A percentile compares a stretch with the other conserved stretches of the same genome.
These are phyloP conservation scores for Hemisphaericaspora nanyangensis DNA, from an alignment of 805 yeast genomes.

Conservation along the genomic window DNA sequence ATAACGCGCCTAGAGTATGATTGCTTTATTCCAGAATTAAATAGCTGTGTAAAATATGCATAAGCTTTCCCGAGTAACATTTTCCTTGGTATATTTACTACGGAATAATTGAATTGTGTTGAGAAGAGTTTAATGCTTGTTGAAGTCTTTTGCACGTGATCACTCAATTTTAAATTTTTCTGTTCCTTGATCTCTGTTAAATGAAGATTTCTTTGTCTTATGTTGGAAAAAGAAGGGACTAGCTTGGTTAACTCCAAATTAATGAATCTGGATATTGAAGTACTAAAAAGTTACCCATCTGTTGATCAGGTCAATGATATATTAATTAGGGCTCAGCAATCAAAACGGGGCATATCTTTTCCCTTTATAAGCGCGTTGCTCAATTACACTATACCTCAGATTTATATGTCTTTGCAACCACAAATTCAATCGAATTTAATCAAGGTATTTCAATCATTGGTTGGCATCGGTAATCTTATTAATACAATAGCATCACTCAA, in stretches of 20 bases:
- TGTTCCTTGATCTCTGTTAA: background rate
- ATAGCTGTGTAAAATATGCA: no score
- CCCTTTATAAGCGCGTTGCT: conserved; percentile 18
- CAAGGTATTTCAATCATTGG: conserved; percentile 17
- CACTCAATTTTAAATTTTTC: background rate
- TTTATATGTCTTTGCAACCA: conserved; percentile 17
- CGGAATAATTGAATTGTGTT: background rate
- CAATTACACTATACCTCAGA: conserved; percentile 31
- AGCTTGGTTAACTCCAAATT: background rate
- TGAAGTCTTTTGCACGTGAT: background rate
- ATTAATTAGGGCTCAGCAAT: background rate
- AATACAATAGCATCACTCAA: conserved; percentile 9
- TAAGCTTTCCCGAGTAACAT: no score
- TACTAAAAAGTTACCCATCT: conserved; percentile 6
- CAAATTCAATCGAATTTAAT: conserved; percentile 7
- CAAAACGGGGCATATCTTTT: background rate
- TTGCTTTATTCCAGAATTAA: no score
- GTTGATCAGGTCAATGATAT: conserved; percentile 3
- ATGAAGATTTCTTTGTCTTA: background rate
- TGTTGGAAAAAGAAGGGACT: background rate
- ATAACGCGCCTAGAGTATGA: no score
- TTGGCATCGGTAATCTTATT: conserved; percentile 32
- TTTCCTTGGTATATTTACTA: background rate
- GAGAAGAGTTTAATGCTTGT: background rate
- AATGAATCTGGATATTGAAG: conserved; percentile 7